Evolutionary conservation across 345 rosid species (phyloP).

Genomic region (Brassica incana): DNA sequence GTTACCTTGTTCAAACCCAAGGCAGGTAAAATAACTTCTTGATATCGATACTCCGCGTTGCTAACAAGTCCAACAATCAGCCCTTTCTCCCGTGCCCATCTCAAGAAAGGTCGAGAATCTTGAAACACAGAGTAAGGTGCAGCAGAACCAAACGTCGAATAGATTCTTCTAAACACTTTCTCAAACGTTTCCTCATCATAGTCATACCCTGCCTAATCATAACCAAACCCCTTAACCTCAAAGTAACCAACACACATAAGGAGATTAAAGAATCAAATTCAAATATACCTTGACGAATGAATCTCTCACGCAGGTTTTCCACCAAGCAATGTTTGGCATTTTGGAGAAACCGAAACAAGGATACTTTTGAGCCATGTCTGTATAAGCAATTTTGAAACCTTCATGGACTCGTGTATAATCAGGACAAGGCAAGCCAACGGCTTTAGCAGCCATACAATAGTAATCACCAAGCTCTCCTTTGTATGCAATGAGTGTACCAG

Average conservation of each 20-base stretch:
- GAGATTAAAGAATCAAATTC: neutral
- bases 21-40: conserved; percentile 90
- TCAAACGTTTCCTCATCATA: conserved; percentile 91
- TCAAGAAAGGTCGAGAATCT: conserved; percentile 78
- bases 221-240: neutral
- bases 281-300: conserved; percentile 67
- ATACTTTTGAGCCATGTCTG: conserved; percentile 81
- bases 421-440: conserved; percentile 89
- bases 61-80: conserved; percentile 78
- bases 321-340: conserved; percentile 91
- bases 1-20: conserved; percentile 68
- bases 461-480: conserved; percentile 99
- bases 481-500: conserved; percentile 95
- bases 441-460: conserved; percentile 98
- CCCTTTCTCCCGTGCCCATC: conserved; percentile 77
- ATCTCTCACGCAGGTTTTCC: conserved; percentile 87
- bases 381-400: conserved; percentile 89
- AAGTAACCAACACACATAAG: neutral
- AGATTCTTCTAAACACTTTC: conserved; percentile 79
- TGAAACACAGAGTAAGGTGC: conserved; percentile 82
- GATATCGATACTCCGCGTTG: conserved; percentile 84
- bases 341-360: conserved; percentile 88
- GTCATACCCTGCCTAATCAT: conserved; percentile 84
- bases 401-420: conserved; percentile 86
- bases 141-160: conserved; percentile 90